Evolutionary conservation across 306 rosid genomes (phyloP).

Genomic region (Rubus idaeus): DNA sequence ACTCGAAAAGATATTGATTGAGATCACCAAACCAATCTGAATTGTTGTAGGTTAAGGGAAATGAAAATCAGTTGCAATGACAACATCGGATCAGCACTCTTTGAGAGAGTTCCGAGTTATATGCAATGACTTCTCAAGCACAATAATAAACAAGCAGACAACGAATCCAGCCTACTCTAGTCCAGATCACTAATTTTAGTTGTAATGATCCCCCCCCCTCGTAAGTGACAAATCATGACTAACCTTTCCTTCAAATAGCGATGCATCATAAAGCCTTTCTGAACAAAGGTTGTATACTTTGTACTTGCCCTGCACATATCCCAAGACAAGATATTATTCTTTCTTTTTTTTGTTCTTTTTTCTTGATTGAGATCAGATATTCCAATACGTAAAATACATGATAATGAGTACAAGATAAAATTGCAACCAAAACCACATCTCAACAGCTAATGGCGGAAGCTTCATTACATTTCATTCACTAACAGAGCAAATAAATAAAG

Average conservation of each 20-base stretch:
- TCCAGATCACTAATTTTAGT: constrained; percentile 4
- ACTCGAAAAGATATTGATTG: not conserved
- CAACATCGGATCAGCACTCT: not conserved
- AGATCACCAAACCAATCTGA: not conserved
- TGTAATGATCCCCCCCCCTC: constrained; percentile 2
- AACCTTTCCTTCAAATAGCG: constrained; percentile 97
- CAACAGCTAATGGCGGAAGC: not conserved
- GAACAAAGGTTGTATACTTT: constrained; percentile 97
- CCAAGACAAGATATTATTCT: not conserved
- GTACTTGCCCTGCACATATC: constrained; percentile 73
- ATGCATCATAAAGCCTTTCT: constrained; percentile 96
- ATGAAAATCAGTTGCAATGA: not conserved
- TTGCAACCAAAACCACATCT: constrained; percentile 1
- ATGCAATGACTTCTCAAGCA: not conserved
- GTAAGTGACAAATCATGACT: constrained; percentile 30
- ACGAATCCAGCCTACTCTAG: not conserved
- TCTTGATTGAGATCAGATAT: not conserved
- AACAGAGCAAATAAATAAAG: not conserved
- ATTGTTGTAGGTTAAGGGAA: too few relatives aligned
- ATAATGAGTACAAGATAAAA: not conserved
- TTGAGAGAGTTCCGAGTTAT: not conserved
- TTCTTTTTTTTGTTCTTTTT: not conserved
- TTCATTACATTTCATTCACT: not conserved
- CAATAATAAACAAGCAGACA: not conserved
- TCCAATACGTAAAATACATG: not conserved